These are phyloP conservation scores for Sphaerulina populicola DNA, from an alignment of 2,329 filamentous ascomycete species.

Conservation along the genomic window DNA sequence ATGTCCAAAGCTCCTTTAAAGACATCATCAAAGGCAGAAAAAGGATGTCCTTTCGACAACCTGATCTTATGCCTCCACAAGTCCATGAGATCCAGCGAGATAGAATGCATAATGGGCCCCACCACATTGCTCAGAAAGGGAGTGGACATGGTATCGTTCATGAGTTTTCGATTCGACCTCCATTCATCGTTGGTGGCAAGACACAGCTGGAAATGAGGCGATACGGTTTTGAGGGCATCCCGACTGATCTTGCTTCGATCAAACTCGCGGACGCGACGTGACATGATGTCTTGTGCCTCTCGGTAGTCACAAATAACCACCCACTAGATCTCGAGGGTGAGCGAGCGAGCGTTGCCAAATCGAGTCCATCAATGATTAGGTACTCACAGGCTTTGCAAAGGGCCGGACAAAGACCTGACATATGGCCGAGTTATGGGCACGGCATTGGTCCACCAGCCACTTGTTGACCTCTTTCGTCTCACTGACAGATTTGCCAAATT, in stretches of 20 bases:
- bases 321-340: conserved; percentile 30
- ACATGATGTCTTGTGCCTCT: conserved; percentile 24
- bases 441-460: not conserved
- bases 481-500: not conserved
- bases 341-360: not conserved
- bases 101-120: not conserved
- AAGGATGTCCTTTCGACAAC: not conserved
- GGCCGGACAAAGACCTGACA: not conserved
- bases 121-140: not conserved
- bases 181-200: not conserved
- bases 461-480: not conserved
- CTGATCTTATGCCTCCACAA: not conserved
- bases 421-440: not conserved
- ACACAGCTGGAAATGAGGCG: not conserved
- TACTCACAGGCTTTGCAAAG: conserved; percentile 15
- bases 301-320: conserved; percentile 40
- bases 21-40: not conserved
- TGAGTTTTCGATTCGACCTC: not conserved
- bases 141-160: conserved; percentile 1
- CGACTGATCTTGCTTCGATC: not conserved
- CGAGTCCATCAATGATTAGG: not conserved
- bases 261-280: not conserved
- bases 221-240: not conserved
- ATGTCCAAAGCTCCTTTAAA: not conserved
- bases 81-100: not conserved